Conservation (phyloP, 1,284 basidiomycete genomes). For the Chondrostereum purpureum region DNA sequence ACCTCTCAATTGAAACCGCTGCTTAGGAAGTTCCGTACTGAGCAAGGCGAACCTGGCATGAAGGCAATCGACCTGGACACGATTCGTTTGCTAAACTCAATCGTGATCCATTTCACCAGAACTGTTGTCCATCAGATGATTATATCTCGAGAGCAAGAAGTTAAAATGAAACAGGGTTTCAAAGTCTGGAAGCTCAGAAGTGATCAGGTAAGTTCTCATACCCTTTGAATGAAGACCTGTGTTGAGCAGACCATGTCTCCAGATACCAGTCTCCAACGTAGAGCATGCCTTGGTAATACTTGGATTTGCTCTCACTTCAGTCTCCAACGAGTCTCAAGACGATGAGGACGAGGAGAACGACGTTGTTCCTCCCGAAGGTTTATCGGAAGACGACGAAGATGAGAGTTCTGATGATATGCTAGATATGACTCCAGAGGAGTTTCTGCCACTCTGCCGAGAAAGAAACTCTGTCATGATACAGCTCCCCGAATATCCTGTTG, state of each 20-base stretch:
- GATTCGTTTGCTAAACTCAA: slow-evolving; percentile 32
- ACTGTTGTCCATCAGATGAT: slow-evolving; percentile 44
- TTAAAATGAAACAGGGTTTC: slow-evolving; percentile 43
- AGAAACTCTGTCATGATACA: slow-evolving; percentile 22
- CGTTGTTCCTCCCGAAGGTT: too few species aligned
- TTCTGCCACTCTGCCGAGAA: slow-evolving; percentile 16
- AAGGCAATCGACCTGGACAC: slow-evolving; percentile 29
- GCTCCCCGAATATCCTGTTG: slow-evolving; percentile 17
- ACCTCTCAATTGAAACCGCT: slow-evolving; percentile 21
- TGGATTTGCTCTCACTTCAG: slow-evolving; percentile 20
- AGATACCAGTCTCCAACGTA: slow-evolving; percentile 39
- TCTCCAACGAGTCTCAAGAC: slow-evolving; percentile 7
- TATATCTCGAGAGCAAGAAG: slow-evolving; percentile 49
- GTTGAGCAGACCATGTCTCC: background rate
- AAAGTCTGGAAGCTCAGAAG: slow-evolving; percentile 48
- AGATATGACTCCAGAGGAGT: too few species aligned
- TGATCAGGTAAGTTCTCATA: slow-evolving; percentile 17
- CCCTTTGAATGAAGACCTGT: slow-evolving; percentile 6
- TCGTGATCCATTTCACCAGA: slow-evolving; percentile 44
- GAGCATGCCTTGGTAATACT: slow-evolving; percentile 38
- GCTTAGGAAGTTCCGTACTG: slow-evolving; percentile 9
- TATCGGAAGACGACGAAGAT: slow-evolving; percentile 9
- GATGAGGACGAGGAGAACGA: slow-evolving; percentile 9
- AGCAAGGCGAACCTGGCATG: slow-evolving; percentile 5
- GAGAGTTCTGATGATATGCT: slow-evolving; percentile 14